Base-by-base conservation (phyloP, 2,329 filamentous ascomycete genomes). In the Mycosphaerella arachidis region DNA sequence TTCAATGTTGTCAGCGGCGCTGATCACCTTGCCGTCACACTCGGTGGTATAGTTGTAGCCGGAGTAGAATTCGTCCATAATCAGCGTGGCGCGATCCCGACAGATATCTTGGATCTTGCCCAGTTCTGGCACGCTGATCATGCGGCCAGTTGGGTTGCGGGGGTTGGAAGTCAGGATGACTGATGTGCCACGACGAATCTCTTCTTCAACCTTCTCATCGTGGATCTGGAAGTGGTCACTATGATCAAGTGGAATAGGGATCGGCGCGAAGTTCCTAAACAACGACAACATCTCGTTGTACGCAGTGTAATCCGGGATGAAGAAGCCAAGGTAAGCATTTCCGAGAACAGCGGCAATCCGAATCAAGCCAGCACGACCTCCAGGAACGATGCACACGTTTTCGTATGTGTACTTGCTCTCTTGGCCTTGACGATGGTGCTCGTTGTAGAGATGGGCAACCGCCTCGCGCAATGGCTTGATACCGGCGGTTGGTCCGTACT, bases 241-340 rank as follows among this genome's bases (percentile, higher is more conserved):
- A 70, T 91, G 87, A 35, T 88, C 86, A 12, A 97, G 82, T 10
- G 92, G 93, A 4, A 92, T 91, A 7, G 91, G 91, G 60, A 95
- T 91, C 57, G 90, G 89, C 48, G 90, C 89, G 71, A 96, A 95
- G 76, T 96, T 96, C 78, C 37, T 92, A 83, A 97, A 97, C 60
- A 97, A 80, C 59, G 88, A 91, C 78, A 97, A 78, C 92, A 97
- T 97, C 80, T 97, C 92, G 72, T 95, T 96, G 81, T 97, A 97
- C 1, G 93, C 93, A 3, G 92, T 96, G 78, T 97, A 97, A 75
- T 97, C 76, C 6, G 63, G 67, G 33, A 71, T 73, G 64, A 65
- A 67, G 78, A 96, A 96, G 74, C 57, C 91, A 64, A 97, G 82
- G 57, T 75, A 74, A 57, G 92, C 88, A 74, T 96, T 96, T 65